Evolutionary conservation across 495 filamentous ascomycete genomes (phyloP), one percentile per base, ranked within the genome.

Genomic region (Letharia lupina): DNA sequence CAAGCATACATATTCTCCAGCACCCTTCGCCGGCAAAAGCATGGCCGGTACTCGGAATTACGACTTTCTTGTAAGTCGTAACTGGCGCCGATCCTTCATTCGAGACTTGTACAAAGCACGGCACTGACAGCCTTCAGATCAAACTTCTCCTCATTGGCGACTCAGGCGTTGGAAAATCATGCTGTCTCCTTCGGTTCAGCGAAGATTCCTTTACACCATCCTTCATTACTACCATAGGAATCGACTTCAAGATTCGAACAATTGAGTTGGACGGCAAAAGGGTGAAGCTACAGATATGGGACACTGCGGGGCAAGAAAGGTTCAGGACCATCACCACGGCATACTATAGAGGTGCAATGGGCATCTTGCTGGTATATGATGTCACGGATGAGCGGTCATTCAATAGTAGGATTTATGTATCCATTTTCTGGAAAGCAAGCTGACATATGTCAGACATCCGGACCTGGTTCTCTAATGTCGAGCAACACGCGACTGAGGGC

Each of bases 241-340:
- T 99, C 80, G 94, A 99, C 77, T 98, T 98, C 81, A 98, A 98
- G 83, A 98, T 98, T 71, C 86, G 94, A 59, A 98, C 94, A 65
- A 98, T 98, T 78, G 94, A 98, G 78, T 79, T 98, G 67, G 94
- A 98, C 74, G 93, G 93, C 68, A 98, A 98, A 86, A 82, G 93
- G 61, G 93, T 98, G 66, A 98, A 98, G 81, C 80, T 98, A 74
- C 94, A 98, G 80, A 98, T 98, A 75, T 98, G 94, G 94, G 94
- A 98, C 73, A 98, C 94, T 23, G 94, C 94, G 65, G 94, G 94
- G 20, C 94, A 98, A 77, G 94, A 98, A 78, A 87, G 94, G 59
- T 98, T 98, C 82, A 84, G 94, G 69, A 98, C 94, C 65, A 98
- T 98, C 80, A 98, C 94, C 52, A 98, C 94, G 58, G 94, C 94